Conservation (phyloP, 805 yeast species). For the Saccharomycopsis sp. region DNA sequence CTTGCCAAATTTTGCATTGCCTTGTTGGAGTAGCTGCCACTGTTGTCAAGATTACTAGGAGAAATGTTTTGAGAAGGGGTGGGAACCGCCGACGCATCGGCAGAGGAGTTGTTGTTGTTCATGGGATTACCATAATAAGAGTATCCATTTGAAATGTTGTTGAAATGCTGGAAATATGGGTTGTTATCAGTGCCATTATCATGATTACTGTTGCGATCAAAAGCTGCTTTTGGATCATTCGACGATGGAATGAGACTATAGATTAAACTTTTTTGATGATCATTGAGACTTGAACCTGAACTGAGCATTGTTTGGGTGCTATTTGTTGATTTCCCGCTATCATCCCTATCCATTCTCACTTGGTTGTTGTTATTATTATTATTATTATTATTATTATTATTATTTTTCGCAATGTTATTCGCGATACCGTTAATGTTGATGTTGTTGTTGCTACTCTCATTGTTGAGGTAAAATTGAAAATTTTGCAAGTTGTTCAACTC, state of each 20-base stretch:
- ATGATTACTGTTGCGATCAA: conserved; percentile 4
- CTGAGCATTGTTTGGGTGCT: conserved; percentile 20
- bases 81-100: neutral
- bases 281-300: conserved; percentile 6
- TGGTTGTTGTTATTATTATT: neutral
- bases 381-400: neutral
- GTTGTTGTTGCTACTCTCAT: neutral
- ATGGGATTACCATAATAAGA: conserved; percentile 30
- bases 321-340: conserved; percentile 18
- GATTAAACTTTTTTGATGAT: neutral
- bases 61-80: neutral
- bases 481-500: conserved; percentile 21
- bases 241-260: neutral
- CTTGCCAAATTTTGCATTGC: too few relatives aligned
- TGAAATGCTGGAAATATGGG: conserved; percentile 20
- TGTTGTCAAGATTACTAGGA: neutral
- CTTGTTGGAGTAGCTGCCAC: conserved; percentile 2
- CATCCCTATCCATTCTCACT: conserved; percentile 13
- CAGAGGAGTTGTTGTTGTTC: neutral
- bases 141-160: conserved; percentile 30
- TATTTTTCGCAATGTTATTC: neutral
- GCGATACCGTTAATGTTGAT: neutral
- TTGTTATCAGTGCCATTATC: conserved; percentile 1
- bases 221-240: too few relatives aligned
- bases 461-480: conserved; percentile 16